Conservation (phyloP, 176 grass and related monocot genomes). For the Carex scoparia region DNA sequence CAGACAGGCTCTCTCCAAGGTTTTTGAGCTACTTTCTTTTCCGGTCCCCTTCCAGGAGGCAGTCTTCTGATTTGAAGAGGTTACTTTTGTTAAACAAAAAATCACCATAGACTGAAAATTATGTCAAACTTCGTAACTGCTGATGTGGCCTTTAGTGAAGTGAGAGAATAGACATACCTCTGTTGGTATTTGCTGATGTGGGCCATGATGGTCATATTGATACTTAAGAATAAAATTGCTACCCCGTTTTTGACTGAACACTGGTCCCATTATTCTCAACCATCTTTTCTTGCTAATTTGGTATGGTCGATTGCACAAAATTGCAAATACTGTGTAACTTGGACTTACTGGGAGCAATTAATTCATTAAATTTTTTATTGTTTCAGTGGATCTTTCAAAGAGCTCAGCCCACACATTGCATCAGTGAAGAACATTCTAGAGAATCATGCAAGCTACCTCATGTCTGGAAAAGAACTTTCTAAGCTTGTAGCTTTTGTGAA, state of each 20-base stretch:
- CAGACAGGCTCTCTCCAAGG: constrained; percentile 84
- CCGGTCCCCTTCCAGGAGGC: constrained; percentile 62
- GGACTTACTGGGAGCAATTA: not conserved
- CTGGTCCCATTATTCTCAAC: not conserved
- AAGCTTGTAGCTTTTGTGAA: constrained; percentile 99
- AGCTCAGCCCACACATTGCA: constrained; percentile 88
- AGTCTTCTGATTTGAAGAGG: constrained; percentile 89
- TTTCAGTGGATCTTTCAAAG: constrained; percentile 66
- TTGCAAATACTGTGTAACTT: not conserved
- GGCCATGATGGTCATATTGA: not conserved
- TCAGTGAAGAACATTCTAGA: constrained; percentile 99
- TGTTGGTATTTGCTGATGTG: not conserved
- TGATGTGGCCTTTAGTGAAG: not conserved
- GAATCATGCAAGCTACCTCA: constrained; percentile 90
- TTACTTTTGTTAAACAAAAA: constrained; percentile 20
- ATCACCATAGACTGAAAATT: not conserved
- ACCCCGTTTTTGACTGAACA: not conserved
- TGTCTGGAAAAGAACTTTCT: constrained; percentile 99
- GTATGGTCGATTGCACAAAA: not conserved
- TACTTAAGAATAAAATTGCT: not conserved
- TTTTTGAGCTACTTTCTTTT: constrained; percentile 84
- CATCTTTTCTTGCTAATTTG: not conserved
- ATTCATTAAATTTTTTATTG: constrained; percentile 17
- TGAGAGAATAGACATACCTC: not conserved
- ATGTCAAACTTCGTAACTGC: not conserved